phyloP scores from a whole-genome alignment of 306 rosid genomes.

The Trifolium repens region DNA sequence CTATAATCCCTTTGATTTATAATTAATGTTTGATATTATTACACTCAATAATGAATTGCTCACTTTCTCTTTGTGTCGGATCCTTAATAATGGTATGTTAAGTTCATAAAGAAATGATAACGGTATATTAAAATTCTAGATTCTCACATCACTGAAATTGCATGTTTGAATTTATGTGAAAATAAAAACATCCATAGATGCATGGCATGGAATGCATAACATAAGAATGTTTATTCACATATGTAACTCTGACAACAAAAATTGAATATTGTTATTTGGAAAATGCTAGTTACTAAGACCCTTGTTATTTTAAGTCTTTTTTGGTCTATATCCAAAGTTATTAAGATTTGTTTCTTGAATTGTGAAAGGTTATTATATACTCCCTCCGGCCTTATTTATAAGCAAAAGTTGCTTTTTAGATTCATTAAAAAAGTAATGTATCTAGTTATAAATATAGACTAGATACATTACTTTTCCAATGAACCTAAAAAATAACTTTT shows the following conservation, averaged over 20 bases:
- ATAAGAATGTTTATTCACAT: neutral
- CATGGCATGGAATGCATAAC: neutral
- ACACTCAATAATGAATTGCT: too few relatives aligned
- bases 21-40: too few relatives aligned
- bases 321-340: neutral
- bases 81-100: neutral
- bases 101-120: neutral
- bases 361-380: neutral
- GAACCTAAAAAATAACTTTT: too few relatives aligned
- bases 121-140: neutral
- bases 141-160: conserved; percentile 27
- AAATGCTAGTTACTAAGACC: too few relatives aligned
- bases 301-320: neutral
- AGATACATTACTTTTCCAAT: too few relatives aligned
- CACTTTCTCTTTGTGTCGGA: too few relatives aligned
- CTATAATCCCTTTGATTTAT: too few relatives aligned
- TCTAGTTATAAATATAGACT: too few relatives aligned
- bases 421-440: too few relatives aligned
- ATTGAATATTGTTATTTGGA: neutral
- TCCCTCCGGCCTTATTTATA: too few relatives aligned
- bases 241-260: neutral
- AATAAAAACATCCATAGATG: neutral
- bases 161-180: neutral
- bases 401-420: too few relatives aligned
- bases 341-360: neutral